phyloP scores from a whole-genome alignment of 2,329 filamentous ascomycete species.

The Paecilomyces variotii region DNA sequence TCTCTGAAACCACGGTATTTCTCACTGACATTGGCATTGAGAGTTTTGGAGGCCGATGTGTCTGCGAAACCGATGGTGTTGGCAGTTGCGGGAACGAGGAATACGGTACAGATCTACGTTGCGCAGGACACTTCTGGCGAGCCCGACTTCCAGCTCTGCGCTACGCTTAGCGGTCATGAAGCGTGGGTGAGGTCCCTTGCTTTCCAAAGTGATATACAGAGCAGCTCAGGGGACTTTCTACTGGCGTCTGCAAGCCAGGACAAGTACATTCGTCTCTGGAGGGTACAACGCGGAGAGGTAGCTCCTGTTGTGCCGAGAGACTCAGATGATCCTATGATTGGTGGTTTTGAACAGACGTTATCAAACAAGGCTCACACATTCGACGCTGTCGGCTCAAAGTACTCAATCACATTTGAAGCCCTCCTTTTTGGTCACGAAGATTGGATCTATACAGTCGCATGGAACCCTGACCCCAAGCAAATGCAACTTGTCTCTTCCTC shows the following conservation, averaged over 20 bases:
- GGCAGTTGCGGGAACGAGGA: conserved; percentile 78
- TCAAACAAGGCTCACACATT: conserved; percentile 86
- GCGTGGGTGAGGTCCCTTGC: conserved; percentile 86
- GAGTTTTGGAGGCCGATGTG: conserved; percentile 46
- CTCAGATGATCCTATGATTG: conserved; percentile 28
- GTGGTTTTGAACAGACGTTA: conserved; percentile 56
- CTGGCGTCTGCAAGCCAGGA: conserved; percentile 94
- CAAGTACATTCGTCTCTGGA: conserved; percentile 93
- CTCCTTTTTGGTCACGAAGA: conserved; percentile 92
- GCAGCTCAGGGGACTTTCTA: conserved; percentile 57
- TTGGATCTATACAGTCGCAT: conserved; percentile 88
- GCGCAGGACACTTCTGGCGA: conserved; percentile 37
- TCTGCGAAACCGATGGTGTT: conserved; percentile 50
- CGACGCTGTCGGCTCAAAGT: conserved; percentile 52
- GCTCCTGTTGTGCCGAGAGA: conserved; percentile 44
- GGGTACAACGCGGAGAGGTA: conserved; percentile 63
- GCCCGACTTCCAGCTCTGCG: conserved; percentile 58
- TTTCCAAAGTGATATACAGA: conserved; percentile 58
- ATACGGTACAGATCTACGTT: conserved; percentile 72
- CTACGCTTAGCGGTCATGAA: conserved; percentile 80
- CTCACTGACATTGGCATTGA: conserved; percentile 67
- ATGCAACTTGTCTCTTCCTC: conserved; percentile 79
- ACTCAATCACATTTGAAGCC: conserved; percentile 86
- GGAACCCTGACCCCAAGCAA: conserved; percentile 52
- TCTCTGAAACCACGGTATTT: conserved; percentile 70